Percentiles rank a stretch among this genome's conserved stretches.
Conservation (phyloP, 805 yeast species). For the Barnettozyma populi region DNA sequence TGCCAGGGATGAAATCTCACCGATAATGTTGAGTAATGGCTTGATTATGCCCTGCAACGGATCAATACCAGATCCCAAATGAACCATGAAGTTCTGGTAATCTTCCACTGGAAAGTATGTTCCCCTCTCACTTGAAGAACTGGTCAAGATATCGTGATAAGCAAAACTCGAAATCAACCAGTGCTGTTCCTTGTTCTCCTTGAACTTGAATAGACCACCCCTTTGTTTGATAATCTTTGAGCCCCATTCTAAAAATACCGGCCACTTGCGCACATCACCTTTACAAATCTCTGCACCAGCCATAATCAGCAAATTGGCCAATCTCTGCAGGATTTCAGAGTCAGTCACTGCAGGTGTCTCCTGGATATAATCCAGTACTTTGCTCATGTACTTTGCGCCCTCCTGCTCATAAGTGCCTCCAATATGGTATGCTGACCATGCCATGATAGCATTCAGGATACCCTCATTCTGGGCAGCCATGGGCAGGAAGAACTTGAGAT, state of each 20-base stretch:
- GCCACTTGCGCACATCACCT: constrained; percentile 79
- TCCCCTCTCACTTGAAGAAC: constrained; percentile 53
- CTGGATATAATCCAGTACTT: constrained; percentile 40
- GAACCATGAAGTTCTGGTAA: constrained; percentile 38
- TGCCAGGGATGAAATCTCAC: constrained; percentile 60
- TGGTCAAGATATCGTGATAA: constrained; percentile 71
- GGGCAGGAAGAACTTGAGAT: constrained; percentile 44
- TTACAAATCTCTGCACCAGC: constrained; percentile 80
- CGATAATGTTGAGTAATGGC: constrained; percentile 59
- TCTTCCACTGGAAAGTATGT: constrained; percentile 59
- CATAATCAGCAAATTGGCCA: constrained; percentile 63
- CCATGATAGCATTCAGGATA: constrained; percentile 46
- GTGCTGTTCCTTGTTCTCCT: constrained; percentile 49
- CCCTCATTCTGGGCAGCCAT: constrained; percentile 46
- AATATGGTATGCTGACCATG: constrained; percentile 45
- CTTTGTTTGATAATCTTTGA: constrained; percentile 52
- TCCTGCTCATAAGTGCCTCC: constrained; percentile 36
- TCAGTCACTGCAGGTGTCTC: constrained; percentile 26
- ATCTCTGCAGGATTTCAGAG: constrained; percentile 30
- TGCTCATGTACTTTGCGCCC: constrained; percentile 43
- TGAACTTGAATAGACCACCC: constrained; percentile 55
- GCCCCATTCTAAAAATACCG: constrained; percentile 58
- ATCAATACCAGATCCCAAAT: constrained; percentile 44
- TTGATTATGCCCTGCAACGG: constrained; percentile 72
- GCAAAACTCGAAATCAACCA: constrained; percentile 77